Evolutionary conservation across 2,329 filamentous ascomycete genomes (phyloP), one percentile per base, ranked within the genome.

Genomic region (Pseudogymnoascus sp.): DNA sequence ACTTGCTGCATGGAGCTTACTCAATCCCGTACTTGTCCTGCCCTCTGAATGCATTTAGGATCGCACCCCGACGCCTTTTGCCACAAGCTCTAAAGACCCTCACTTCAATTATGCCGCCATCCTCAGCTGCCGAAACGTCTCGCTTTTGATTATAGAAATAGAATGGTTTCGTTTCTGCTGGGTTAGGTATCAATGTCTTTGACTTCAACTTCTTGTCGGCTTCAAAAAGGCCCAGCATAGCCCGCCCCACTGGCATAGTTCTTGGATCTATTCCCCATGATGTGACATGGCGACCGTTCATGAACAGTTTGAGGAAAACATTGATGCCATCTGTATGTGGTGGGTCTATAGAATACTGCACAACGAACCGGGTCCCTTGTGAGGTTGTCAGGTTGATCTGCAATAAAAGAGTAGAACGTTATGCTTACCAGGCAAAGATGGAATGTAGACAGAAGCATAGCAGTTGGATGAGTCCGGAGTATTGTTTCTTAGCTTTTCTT

Each of bases 61-160:
- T 71, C 9, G 75, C 74, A 3, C 75, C 72, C 48, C 73, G 73
- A 62, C 75, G 71, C 60, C 69, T 74, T 38, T 79, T 74, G 5
- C 75, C 75, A 59, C 71, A 75, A n/a, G 80, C 78, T 21, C 81
- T 75, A 64, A 81, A 82, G 8, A 77, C 75, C 34, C 75, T 74
- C 2, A 83, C 68, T 63, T 83, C 79, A 55, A 84, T 79, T 2
- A 82, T 66, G 1, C 81, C 81, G 9, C 81, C 81, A 65, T 83
- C 78, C 55, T 78, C 74, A 7, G 78, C 79, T 2, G 75, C 71
- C 2, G 75, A 74, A 1, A 39, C 33, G 2, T 56, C 57, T 58
- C 35, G 21, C 38, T 70, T 68, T 37, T 67, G 55, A 10, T 69
- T 68, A 6, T 71, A 70, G 39, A 77, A 73, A 61, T 82, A 82